These are phyloP conservation scores for Penicillium sclerotiorum DNA, from an alignment of 2,329 filamentous ascomycete genomes.

Conservation along the genomic window DNA sequence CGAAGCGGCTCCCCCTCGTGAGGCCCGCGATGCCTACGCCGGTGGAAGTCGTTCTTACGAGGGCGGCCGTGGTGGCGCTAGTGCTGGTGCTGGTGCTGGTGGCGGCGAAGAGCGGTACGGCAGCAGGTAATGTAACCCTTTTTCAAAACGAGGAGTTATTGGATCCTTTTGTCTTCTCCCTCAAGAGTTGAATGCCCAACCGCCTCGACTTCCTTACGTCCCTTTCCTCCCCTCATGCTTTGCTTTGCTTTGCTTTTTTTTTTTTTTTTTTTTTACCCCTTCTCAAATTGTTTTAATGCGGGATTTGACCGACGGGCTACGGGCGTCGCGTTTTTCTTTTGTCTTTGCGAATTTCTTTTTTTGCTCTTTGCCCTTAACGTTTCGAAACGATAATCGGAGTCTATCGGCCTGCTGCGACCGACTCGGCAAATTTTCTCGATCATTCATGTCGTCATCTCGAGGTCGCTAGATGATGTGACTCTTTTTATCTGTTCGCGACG, in stretches of 20 bases:
- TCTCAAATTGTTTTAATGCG: conserved; percentile 41
- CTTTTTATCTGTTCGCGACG: conserved; percentile 42
- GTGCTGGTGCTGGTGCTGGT: conserved; percentile 42
- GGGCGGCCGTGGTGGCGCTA: conserved; percentile 34
- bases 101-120: conserved; percentile 44
- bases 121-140: conserved; percentile 40
- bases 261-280: conserved; percentile 31
- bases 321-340: conserved; percentile 37
- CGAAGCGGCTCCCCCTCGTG: conserved; percentile 42
- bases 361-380: conserved; percentile 37
- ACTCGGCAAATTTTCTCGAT: conserved; percentile 35
- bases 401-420: conserved; percentile 36
- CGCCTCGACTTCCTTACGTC: conserved; percentile 8
- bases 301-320: conserved; percentile 40
- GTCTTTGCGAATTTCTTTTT: conserved; percentile 22
- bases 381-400: conserved; percentile 40
- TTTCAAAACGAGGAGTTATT: conserved; percentile 21
- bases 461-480: conserved; percentile 41
- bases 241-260: neutral
- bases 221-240: conserved; percentile 17
- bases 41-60: conserved; percentile 41
- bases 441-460: conserved; percentile 37
- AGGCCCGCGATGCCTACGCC: conserved; percentile 37
- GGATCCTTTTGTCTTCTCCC: conserved; percentile 16
- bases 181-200: conserved; percentile 24